These are phyloP conservation scores for Aegilops umbellulata DNA, from an alignment of 176 grass and related monocot species.

Conservation along the genomic window DNA sequence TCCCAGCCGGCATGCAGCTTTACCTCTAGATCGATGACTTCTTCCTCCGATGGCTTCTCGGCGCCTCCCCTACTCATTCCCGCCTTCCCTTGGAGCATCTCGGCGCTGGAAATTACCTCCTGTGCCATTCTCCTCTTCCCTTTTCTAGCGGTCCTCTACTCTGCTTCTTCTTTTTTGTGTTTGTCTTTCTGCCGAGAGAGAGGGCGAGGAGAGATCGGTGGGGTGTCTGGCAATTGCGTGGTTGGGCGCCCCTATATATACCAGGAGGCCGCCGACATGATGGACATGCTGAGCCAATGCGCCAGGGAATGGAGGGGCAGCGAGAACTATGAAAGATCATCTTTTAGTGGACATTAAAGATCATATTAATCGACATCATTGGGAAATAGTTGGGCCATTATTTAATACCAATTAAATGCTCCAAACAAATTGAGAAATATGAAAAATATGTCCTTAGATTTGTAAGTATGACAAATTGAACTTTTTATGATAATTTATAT, in stretches of 20 bases:
- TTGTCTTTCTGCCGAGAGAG: background rate
- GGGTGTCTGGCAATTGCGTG: background rate
- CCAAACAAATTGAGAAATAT: background rate
- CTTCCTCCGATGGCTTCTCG: slow-evolving; percentile 23
- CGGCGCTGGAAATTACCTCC: slow-evolving; percentile 45
- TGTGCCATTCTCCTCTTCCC: slow-evolving; percentile 26
- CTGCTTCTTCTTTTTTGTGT: background rate
- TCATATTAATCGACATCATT: slow-evolving; percentile 32
- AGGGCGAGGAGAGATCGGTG: background rate
- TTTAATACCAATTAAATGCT: slow-evolving; percentile 28
- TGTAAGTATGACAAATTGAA: too few relatives aligned
- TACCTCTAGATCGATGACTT: slow-evolving; percentile 51
- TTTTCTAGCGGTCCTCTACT: background rate
- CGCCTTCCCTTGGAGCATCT: slow-evolving; percentile 40
- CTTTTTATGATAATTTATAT: too few relatives aligned
- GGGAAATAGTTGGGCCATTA: slow-evolving; percentile 42
- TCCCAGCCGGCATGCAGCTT: slow-evolving; percentile 46
- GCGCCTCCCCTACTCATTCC: background rate
- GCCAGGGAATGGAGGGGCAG: slow-evolving; percentile 11
- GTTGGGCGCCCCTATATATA: slow-evolving; percentile 37
- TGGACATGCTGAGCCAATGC: slow-evolving; percentile 8
- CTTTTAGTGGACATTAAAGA: too few relatives aligned
- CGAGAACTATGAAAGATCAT: background rate
- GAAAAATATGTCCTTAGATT: too few relatives aligned
- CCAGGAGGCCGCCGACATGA: background rate